Evolutionary conservation across 2,329 filamentous ascomycete species (phyloP), one percentile per base, ranked within the genome.

Genomic region (Orbilia ellipsospora): DNA sequence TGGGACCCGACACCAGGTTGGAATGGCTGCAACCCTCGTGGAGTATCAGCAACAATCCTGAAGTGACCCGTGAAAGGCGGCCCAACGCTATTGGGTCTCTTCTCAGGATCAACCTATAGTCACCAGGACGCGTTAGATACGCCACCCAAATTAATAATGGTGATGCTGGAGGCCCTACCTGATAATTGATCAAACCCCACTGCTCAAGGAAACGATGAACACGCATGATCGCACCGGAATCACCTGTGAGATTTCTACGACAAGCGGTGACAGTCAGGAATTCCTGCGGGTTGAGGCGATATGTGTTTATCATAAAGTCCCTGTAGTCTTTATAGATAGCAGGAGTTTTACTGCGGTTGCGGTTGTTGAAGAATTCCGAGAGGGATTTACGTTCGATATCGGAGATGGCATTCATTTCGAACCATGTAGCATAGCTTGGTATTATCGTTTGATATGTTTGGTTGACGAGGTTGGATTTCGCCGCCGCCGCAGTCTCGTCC

Each of bases 221-320:
- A 78, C 95, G 90, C 95, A 99, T 99, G 80, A 99, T 99, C 45
- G 95, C 94, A 84, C 95, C 99, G 36, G 99, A 95, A 83, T 99
- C 95, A 78, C 95, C 95, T 20, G 95, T 95, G 81, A 99, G 84
- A 82, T 99, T 99, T 79, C 95, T 89, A 78, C 95, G 88, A 82
- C 95, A 99, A 60, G 95, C 95, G 10, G 95, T 99, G 65, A 99
- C 94, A 4, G 95, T 99, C 66, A 99, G 87, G 81, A 99, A 99
- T 83, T 99, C 95, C 64, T 93, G 88, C 4, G 95, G 95, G 81
- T 98, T 99, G 68, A 99, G 85, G 44, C 95, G 90, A 83, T 99
- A 99, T 13, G 95, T 98, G 85, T 99, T 99, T 85, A 99, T 93
- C 95, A 99, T 99, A 82, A 99, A 99, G 81, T 99, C 95, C 79